Evolutionary conservation across 768 basidiomycete genomes (phyloP).

Genomic region (Epithele typhae): DNA sequence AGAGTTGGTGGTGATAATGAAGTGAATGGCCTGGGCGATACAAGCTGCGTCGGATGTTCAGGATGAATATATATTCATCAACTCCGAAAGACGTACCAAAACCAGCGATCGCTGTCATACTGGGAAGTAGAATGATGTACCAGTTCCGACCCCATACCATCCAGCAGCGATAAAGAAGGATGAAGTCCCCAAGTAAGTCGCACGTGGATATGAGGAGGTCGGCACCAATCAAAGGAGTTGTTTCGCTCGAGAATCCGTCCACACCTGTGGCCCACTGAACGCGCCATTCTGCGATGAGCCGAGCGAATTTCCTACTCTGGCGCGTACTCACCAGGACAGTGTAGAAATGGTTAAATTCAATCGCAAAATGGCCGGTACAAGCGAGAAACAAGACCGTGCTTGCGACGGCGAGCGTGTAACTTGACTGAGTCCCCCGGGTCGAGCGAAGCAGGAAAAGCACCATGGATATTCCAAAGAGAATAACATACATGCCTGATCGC

Average conservation of each 20-base stretch:
- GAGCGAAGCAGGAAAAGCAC: slow-evolving; percentile 23
- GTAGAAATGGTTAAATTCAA: slow-evolving; percentile 35
- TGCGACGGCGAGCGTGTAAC: slow-evolving; percentile 25
- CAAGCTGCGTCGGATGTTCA: slow-evolving; percentile 33
- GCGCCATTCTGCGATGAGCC: not conserved
- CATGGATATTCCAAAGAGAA: slow-evolving; percentile 24
- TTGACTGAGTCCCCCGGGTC: slow-evolving; percentile 9
- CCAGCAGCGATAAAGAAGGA: slow-evolving; percentile 11
- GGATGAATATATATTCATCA: not conserved
- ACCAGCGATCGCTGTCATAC: slow-evolving; percentile 1
- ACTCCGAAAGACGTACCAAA: slow-evolving; percentile 1
- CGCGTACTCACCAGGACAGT: slow-evolving; percentile 25
- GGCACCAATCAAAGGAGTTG: slow-evolving; percentile 25
- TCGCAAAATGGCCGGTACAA: slow-evolving; percentile 29
- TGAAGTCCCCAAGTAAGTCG: slow-evolving; percentile 8
- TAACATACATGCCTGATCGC: slow-evolving; percentile 10
- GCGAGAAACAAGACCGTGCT: slow-evolving; percentile 29
- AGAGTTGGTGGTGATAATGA: not conserved
- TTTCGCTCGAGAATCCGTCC: slow-evolving; percentile 29
- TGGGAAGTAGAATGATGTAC: slow-evolving; percentile 5
- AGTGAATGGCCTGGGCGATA: slow-evolving; percentile 25
- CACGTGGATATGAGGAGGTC: slow-evolving; percentile 6
- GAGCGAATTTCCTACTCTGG: too few relatives aligned
- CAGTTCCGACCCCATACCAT: slow-evolving; percentile 7
- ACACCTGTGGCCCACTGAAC: not conserved